phyloP scores from a whole-genome alignment of 1,284 basidiomycete genomes.

The Cryptococcus maquisensis region DNA sequence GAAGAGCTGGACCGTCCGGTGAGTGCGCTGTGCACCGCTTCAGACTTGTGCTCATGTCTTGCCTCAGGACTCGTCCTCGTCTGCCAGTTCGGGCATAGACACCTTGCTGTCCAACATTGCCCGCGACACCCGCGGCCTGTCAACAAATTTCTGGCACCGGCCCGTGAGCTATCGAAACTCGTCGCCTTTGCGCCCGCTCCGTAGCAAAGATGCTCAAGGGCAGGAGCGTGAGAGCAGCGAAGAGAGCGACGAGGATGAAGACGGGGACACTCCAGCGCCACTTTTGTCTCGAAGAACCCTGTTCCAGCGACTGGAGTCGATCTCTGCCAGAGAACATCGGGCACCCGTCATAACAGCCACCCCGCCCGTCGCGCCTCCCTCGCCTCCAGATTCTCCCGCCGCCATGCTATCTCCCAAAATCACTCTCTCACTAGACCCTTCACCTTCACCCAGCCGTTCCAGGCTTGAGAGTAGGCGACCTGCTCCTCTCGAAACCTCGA shows the following conservation, averaged over 20 bases:
- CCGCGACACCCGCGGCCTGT: conserved; percentile 37
- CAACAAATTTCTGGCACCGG: conserved; percentile 35
- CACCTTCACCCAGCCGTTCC: conserved; percentile 9
- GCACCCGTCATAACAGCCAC: not conserved
- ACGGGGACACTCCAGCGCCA: not conserved
- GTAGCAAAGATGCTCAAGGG: not conserved
- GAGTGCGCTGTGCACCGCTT: conserved; percentile 7
- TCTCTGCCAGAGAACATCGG: conserved; percentile 18
- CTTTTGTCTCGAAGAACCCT: conserved; percentile 15
- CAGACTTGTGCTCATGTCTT: conserved; percentile 14
- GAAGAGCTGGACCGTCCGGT: conserved; percentile 26
- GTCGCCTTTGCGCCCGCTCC: conserved; percentile 21
- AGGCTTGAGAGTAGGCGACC: conserved; percentile 3
- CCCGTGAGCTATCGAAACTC: conserved; percentile 16
- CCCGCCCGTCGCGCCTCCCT: not conserved
- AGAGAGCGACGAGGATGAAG: not conserved
- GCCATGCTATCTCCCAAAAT: conserved; percentile 24
- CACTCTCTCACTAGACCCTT: conserved; percentile 22
- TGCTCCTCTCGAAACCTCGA: conserved; percentile 4
- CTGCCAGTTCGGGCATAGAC: conserved; percentile 19
- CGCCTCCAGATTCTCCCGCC: not conserved
- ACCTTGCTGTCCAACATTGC: conserved; percentile 34
- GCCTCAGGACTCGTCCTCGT: conserved; percentile 2
- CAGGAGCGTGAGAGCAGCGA: not conserved
- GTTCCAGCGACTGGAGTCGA: conserved; percentile 17